phyloP scores from a whole-genome alignment of 2,329 filamentous ascomycete species.

The Chrysoporthe deuterocubensis region DNA sequence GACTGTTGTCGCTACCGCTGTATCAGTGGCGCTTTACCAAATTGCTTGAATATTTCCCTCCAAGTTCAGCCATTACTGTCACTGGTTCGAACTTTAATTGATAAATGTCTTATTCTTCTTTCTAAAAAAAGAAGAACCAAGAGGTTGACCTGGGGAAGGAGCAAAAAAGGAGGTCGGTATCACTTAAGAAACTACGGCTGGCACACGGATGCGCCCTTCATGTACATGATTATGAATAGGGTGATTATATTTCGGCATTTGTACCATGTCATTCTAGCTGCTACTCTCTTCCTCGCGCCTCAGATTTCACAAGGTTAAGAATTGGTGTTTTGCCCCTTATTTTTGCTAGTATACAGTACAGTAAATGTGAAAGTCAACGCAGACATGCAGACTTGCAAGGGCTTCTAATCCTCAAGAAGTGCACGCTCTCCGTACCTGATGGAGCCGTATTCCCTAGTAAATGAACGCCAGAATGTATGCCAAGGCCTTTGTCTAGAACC shows the following conservation, averaged over 20 bases:
- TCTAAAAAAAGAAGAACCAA: too few species aligned
- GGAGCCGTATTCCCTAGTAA: neutral
- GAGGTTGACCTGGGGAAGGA: too few species aligned
- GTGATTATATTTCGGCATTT: too few species aligned
- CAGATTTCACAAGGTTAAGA: neutral
- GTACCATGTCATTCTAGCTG: too few species aligned
- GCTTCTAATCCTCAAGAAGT: constrained; percentile 13
- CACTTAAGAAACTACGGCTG: neutral
- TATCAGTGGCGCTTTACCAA: too few species aligned
- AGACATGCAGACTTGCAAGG: neutral
- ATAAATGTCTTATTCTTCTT: too few species aligned
- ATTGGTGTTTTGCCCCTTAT: neutral
- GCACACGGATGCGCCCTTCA: too few species aligned
- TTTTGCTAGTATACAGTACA: constrained; percentile 4
- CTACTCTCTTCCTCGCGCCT: neutral
- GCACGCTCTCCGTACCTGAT: constrained; percentile 15
- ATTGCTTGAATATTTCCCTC: too few species aligned
- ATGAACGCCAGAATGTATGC: constrained; percentile 9
- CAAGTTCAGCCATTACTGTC: too few species aligned
- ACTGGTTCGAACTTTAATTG: too few species aligned
- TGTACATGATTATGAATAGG: too few species aligned
- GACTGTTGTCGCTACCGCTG: too few species aligned
- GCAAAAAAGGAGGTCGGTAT: neutral
- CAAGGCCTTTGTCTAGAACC: constrained; percentile 23
- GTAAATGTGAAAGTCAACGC: neutral